Conservation (phyloP, 257 asterid genomes). For the Cordia subcordata region DNA sequence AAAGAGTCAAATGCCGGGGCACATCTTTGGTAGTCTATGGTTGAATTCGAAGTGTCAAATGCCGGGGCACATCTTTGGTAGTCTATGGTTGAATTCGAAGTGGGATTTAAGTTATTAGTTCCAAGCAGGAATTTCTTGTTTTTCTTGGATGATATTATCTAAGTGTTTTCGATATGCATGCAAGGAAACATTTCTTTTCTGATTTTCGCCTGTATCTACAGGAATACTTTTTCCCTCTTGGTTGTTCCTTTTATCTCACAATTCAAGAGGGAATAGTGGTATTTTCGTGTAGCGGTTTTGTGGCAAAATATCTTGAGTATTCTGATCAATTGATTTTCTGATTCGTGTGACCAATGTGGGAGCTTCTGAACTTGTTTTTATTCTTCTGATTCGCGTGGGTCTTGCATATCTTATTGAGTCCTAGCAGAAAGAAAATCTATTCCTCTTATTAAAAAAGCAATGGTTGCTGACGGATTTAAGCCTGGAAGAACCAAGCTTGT, state of each 20-base stretch:
- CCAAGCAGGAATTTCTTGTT: background rate
- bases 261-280: constrained; percentile 12
- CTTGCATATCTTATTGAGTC: background rate
- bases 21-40: background rate
- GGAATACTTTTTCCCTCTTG: constrained; percentile 11
- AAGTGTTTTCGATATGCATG: constrained; percentile 9
- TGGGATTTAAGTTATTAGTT: constrained; percentile 8
- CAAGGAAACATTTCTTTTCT: background rate
- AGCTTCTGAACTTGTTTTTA: background rate
- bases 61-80: background rate
- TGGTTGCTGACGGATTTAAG: too few relatives aligned
- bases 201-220: background rate
- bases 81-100: background rate
- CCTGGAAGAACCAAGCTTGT: too few relatives aligned
- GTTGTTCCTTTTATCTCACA: constrained; percentile 11
- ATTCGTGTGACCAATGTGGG: too few relatives aligned
- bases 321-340: background rate
- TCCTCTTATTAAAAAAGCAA: too few relatives aligned
- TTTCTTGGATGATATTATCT: background rate
- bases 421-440: background rate
- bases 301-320: background rate
- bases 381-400: background rate
- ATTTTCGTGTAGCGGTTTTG: too few relatives aligned
- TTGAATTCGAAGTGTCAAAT: background rate
- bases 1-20: background rate